Evolutionary conservation across 2,329 filamentous ascomycete species (phyloP), one percentile per base, ranked within the genome.

Genomic region (Alternaria metachromatica): DNA sequence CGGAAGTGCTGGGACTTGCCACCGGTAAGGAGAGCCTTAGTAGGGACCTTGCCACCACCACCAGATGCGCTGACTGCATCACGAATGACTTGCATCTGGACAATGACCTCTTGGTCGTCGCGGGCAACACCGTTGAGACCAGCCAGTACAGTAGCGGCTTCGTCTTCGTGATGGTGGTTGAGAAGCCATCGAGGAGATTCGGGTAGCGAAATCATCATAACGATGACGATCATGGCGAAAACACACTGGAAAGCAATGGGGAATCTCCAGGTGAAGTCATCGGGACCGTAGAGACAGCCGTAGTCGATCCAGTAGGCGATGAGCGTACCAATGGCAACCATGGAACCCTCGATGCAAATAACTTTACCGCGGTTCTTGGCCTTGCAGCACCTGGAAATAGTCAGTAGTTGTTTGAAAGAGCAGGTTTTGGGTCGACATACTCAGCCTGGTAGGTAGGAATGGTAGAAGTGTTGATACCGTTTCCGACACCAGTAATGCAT

Each of bases 1-100:
- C 88, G 85, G 79, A 89, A 85, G 72, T 90, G 87, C 79, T 90
- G 88, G 0, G 87, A 88, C 79, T 87, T 88, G 67, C 88, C 88
- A 58, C 84, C 82, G 4, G 87, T 89, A 68, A 89, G 89, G 80
- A 11, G 86, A 83, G 69, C 83, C 53, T 79, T 79, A 58, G 76
- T 80, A 6, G 68, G 66, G 54, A 74, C 74, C 66, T 80, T 77
- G 20, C 78, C 76, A 37, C 73, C 71, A 58, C 75, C 76, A 41
- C 79, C 78, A 53, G 78, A 72, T 20, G 74, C 74, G 25, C 72
- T 75, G 62, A 82, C 79, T 57, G 76, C 76, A 68, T 93, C 90
- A 13, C 88, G 79, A 13, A 91, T 89, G 0, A 90, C 87, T 43
- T 88, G 85, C 72, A 87, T 85, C 78, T 91, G 87, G 10, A 84